These are phyloP conservation scores for Rosa persica DNA, from an alignment of 306 rosid genomes.

Conservation along the genomic window DNA sequence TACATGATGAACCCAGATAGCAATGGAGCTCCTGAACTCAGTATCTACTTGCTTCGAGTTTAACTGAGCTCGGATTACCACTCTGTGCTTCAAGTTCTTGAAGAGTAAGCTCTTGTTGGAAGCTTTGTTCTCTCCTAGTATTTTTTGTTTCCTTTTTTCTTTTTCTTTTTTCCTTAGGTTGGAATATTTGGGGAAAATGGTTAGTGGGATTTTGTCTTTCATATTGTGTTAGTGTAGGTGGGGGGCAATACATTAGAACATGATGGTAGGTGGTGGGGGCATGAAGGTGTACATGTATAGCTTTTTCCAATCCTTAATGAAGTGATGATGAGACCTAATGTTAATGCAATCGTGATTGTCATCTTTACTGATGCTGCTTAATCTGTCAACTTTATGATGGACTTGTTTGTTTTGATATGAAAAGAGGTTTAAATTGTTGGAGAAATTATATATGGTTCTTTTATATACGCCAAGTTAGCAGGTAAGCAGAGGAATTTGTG, in stretches of 20 bases:
- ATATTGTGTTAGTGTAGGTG: conserved; percentile 41
- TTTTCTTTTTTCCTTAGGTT: not conserved
- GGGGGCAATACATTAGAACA: conserved; percentile 57
- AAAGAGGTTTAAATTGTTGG: not conserved
- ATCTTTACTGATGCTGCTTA: conserved; percentile 21
- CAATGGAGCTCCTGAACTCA: conserved; percentile 98
- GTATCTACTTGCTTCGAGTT: conserved; percentile 92
- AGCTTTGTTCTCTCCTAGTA: conserved; percentile 39
- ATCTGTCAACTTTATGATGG: conserved; percentile 15
- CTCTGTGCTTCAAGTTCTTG: conserved; percentile 36
- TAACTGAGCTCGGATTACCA: conserved; percentile 28
- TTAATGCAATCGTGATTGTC: conserved; percentile 60
- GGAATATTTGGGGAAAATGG: conserved; percentile 37
- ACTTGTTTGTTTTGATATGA: not conserved
- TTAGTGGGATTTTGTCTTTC: conserved; percentile 41
- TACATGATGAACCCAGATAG: conserved; percentile 99
- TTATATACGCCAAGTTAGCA: not conserved
- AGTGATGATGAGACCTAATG: conserved; percentile 57
- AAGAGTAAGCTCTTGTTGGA: conserved; percentile 41
- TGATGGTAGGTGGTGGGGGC: conserved; percentile 52
- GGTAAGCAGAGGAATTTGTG: not conserved
- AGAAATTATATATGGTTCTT: not conserved
- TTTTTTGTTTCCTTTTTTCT: conserved; percentile 19
- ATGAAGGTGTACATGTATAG: conserved; percentile 81
- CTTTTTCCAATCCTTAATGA: conserved; percentile 50